These are phyloP conservation scores for Neonectria sp. DNA, from an alignment of 2,329 filamentous ascomycete species.

Conservation along the genomic window DNA sequence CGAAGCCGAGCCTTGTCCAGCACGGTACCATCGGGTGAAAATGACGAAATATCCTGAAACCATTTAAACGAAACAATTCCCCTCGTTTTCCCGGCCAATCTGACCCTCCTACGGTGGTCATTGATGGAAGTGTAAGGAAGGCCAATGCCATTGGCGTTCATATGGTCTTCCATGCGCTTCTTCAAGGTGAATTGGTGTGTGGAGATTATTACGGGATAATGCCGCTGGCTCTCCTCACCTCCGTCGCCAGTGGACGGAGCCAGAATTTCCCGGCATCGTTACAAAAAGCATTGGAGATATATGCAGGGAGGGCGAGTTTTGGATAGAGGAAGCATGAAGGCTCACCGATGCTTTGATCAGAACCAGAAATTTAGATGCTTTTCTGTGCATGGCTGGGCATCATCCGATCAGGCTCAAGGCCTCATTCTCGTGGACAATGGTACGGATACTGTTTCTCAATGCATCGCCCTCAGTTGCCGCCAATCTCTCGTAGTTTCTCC, in stretches of 20 bases:
- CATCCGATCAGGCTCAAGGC: neutral
- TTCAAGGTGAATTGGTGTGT: neutral
- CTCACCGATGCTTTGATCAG: neutral
- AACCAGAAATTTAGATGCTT: neutral
- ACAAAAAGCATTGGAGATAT: neutral
- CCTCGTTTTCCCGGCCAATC: neutral
- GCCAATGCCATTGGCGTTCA: neutral
- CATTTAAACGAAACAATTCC: conserved; percentile 17
- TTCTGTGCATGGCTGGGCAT: neutral
- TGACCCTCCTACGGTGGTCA: neutral
- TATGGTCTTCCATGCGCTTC: neutral
- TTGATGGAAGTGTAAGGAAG: conserved; percentile 4
- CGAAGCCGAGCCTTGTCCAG: neutral
- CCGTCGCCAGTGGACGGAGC: conserved; percentile 11
- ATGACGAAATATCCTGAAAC: conserved; percentile 19
- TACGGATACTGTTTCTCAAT: neutral
- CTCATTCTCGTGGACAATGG: neutral
- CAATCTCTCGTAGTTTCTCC: neutral
- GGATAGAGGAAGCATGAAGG: neutral
- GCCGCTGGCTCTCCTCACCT: neutral
- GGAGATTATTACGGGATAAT: conserved; percentile 9
- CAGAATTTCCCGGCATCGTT: conserved; percentile 15
- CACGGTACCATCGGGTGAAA: conserved; percentile 7
- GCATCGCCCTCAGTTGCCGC: neutral
- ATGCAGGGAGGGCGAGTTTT: conserved; percentile 1